Percentiles rank a stretch among this genome's conserved stretches.
These are phyloP conservation scores for Verticillium nonalfalfae DNA, from an alignment of 2,329 filamentous ascomycete genomes.

Conservation along the genomic window DNA sequence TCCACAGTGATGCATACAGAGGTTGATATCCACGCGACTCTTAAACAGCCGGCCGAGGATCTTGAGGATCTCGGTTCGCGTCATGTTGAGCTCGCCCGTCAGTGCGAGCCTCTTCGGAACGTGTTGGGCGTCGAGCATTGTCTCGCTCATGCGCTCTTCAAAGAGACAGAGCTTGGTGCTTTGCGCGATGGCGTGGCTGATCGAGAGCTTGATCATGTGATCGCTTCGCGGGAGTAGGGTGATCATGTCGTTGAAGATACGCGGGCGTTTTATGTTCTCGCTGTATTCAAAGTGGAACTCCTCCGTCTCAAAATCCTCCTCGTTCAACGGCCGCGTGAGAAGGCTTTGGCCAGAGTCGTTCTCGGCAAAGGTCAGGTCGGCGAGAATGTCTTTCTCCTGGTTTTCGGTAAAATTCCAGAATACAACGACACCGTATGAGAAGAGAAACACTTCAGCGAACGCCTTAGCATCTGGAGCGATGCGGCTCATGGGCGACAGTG, in stretches of 20 bases:
- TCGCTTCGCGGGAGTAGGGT: constrained; percentile 83
- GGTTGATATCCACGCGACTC: constrained; percentile 91
- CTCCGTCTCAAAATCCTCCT: constrained; percentile 93
- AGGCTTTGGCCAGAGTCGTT: constrained; percentile 59
- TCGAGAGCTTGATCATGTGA: constrained; percentile 98
- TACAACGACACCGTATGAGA: constrained; percentile 93
- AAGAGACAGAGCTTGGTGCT: constrained; percentile 96
- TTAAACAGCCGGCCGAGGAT: constrained; percentile 89
- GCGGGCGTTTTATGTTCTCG: constrained; percentile 72
- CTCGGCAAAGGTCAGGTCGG: constrained; percentile 85
- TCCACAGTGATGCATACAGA: constrained; percentile 61
- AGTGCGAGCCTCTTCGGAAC: constrained; percentile 84
- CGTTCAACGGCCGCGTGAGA: constrained; percentile 71
- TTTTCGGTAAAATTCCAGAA: constrained; percentile 98
- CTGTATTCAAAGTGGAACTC: constrained; percentile 99
- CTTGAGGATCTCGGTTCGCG: constrained; percentile 82
- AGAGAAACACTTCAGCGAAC: constrained; percentile 94
- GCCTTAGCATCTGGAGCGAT: constrained; percentile 66
- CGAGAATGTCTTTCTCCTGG: constrained; percentile 94
- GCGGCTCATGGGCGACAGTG: constrained; percentile 46
- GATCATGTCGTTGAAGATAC: constrained; percentile 99
- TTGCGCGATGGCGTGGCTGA: constrained; percentile 95
- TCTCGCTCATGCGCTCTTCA: constrained; percentile 90
- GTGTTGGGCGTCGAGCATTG: constrained; percentile 88
- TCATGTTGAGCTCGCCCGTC: constrained; percentile 88